A percentile compares a stretch with the other conserved stretches of the same genome.
These are phyloP conservation scores for Aspergillus sp. DNA, from an alignment of 2,329 filamentous ascomycete genomes.

Conservation along the genomic window DNA sequence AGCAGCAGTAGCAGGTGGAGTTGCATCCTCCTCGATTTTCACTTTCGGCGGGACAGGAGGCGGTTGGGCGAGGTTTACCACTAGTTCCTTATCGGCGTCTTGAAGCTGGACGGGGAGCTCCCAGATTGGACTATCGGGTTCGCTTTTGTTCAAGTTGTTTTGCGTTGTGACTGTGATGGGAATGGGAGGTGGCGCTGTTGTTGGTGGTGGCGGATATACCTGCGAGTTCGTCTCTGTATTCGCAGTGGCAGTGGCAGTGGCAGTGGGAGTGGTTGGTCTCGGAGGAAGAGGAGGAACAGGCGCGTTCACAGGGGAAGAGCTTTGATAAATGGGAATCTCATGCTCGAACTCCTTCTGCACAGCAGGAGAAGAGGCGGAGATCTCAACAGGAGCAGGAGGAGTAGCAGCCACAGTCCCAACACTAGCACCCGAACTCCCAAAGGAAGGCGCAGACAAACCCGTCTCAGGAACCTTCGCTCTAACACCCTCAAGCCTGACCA, in stretches of 20 bases:
- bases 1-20: too few relatives aligned
- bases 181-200: background rate
- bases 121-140: background rate
- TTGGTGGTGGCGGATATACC: too few relatives aligned
- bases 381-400: too few relatives aligned
- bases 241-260: background rate
- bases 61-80: background rate
- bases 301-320: too few relatives aligned
- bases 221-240: background rate
- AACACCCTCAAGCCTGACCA: slow-evolving; percentile 16
- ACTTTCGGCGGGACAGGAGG: too few relatives aligned
- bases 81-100: background rate
- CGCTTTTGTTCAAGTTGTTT: background rate
- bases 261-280: background rate
- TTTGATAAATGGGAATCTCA: too few relatives aligned
- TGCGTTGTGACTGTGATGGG: background rate
- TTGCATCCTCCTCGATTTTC: too few relatives aligned
- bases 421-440: background rate
- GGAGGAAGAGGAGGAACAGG: too few relatives aligned
- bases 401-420: too few relatives aligned
- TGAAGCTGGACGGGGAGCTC: background rate
- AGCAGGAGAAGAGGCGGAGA: too few relatives aligned
- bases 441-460: background rate
- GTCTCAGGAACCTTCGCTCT: background rate
- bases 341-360: too few relatives aligned